Evolutionary conservation across 2,329 filamentous ascomycete genomes (phyloP).

Genomic region (Botrytis galanthina): DNA sequence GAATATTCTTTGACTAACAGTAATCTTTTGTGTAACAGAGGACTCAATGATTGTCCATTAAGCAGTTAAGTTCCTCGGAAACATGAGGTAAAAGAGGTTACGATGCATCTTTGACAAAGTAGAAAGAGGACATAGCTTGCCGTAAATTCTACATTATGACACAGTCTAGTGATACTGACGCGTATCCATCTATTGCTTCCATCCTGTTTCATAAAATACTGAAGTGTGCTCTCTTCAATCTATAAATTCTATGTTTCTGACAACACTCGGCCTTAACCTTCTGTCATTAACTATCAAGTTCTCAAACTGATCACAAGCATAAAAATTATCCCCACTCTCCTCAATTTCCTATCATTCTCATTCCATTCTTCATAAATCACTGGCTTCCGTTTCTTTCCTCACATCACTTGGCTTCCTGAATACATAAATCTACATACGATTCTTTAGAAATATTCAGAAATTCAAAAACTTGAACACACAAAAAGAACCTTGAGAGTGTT

Average conservation of each 20-base stretch:
- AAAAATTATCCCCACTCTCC: not conserved
- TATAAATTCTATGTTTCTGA: not conserved
- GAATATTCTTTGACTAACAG: not conserved
- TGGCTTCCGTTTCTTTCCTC: not conserved
- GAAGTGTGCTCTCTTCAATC: not conserved
- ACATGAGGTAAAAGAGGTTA: not conserved
- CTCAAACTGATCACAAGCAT: not conserved
- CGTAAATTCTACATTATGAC: not conserved
- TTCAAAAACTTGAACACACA: not conserved
- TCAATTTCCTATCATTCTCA: not conserved
- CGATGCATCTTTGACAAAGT: no score
- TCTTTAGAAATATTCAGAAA: not conserved
- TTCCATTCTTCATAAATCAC: not conserved
- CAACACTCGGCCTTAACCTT: not conserved
- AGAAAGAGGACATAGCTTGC: not conserved
- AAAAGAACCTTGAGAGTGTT: not conserved
- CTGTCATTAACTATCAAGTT: not conserved
- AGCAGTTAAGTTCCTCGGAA: not conserved
- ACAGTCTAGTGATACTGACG: not conserved
- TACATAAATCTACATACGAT: not conserved
- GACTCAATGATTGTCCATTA: not conserved
- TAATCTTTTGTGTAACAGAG: not conserved
- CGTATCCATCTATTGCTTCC: not conserved
- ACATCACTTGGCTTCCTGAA: not conserved
- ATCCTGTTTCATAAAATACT: not conserved